phyloP scores from a whole-genome alignment of 306 rosid species.

The Echinosophora koreensis region DNA sequence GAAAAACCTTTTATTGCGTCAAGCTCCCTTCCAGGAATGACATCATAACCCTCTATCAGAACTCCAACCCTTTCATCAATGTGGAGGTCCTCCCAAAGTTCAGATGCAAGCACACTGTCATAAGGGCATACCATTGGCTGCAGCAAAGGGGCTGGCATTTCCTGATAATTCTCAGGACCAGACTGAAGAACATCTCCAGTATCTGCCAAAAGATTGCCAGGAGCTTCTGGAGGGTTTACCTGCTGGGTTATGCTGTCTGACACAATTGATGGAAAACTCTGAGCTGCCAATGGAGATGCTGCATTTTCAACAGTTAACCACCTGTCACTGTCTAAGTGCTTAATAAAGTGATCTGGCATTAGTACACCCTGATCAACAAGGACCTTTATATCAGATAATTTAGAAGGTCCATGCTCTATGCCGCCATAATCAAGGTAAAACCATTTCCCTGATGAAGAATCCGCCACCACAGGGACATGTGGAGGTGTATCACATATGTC shows the following conservation, averaged over 20 bases:
- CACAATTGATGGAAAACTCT: conserved; percentile 71
- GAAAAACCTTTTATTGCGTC: conserved; percentile 75
- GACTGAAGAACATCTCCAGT: conserved; percentile 62
- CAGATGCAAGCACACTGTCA: conserved; percentile 52
- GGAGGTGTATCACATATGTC: conserved; percentile 99
- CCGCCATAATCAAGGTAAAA: conserved; percentile 90
- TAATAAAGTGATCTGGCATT: conserved; percentile 89
- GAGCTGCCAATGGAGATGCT: conserved; percentile 75
- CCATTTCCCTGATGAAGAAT: conserved; percentile 85
- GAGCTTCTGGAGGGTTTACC: conserved; percentile 96
- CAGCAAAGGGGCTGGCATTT: conserved; percentile 39
- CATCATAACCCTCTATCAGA: conserved; percentile 75
- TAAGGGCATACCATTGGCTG: conserved; percentile 49
- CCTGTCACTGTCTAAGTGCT: conserved; percentile 91
- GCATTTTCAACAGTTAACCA: conserved; percentile 99
- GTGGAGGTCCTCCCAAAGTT: conserved; percentile 63
- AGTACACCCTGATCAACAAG: conserved; percentile 89
- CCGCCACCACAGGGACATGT: conserved; percentile 73
- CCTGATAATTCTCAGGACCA: conserved; percentile 54
- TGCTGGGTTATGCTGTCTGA: conserved; percentile 80
- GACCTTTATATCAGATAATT: conserved; percentile 74
- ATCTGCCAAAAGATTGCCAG: conserved; percentile 89
- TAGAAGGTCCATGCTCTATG: conserved; percentile 83
- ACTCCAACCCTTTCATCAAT: conserved; percentile 87
- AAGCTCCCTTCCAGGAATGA: conserved; percentile 88